Conservation (phyloP, 441 rosid species). For the Populus hybrid region DNA sequence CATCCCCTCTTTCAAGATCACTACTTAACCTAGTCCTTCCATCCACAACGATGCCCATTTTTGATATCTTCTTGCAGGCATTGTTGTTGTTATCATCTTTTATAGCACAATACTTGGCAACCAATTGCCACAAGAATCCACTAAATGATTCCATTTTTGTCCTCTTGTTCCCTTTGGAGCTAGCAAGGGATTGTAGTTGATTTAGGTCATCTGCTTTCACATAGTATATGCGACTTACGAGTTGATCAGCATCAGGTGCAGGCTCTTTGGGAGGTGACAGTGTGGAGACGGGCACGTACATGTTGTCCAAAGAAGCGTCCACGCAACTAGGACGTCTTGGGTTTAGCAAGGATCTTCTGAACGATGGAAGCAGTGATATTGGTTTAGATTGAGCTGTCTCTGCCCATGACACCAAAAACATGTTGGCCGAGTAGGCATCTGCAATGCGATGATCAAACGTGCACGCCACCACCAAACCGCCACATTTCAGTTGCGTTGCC, state of each 20-base stretch:
- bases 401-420: constrained; percentile 79
- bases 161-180: constrained; percentile 26
- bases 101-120: constrained; percentile 37
- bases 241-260: constrained; percentile 15
- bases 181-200: constrained; percentile 56
- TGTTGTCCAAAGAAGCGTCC: constrained; percentile 39
- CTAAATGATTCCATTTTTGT: constrained; percentile 67
- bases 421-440: constrained; percentile 70
- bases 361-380: constrained; percentile 47
- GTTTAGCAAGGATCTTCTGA: constrained; percentile 60
- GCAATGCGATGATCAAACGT: constrained; percentile 84
- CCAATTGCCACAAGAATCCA: constrained; percentile 72
- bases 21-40: constrained; percentile 56
- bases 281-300: constrained; percentile 52
- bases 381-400: constrained; percentile 45
- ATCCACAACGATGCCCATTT: constrained; percentile 76
- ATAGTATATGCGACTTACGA: constrained; percentile 61
- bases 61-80: constrained; percentile 14
- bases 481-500: constrained; percentile 66
- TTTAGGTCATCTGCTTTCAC: constrained; percentile 38
- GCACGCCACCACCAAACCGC: constrained; percentile 68
- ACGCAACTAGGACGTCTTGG: constrained; percentile 52
- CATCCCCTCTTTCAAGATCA: neutral
- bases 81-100: neutral
- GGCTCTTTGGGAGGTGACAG: constrained; percentile 42